Evolutionary conservation across 2,329 filamentous ascomycete species (phyloP), one percentile per base, ranked within the genome.

Genomic region (Ambrosiella cleistominuta): DNA sequence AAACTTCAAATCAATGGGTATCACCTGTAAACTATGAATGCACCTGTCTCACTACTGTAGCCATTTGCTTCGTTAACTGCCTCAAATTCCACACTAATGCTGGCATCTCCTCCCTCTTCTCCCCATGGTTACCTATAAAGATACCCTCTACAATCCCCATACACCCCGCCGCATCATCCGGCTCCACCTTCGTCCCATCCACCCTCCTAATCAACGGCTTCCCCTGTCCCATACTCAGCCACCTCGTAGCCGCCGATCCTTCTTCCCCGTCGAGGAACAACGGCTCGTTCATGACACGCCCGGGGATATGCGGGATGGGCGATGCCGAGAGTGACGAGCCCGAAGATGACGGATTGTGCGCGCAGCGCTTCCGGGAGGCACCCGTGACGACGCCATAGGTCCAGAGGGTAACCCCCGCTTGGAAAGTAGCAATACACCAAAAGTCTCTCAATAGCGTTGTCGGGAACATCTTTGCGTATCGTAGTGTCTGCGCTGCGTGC

Each of bases 321-420:
- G 27, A 27, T 27, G 27, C 27, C 27, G 27, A 27, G 27, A 27
- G 27, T 3, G 27, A 27, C 3, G 27, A 27, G 27, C 27, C 27
- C 27, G 27, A 27, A 27, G 27, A 27, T 3, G 27, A 27, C 3
- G 27, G 27, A 0, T 82, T 81, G 62, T 83, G 19, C 6, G 17
- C 12, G n/a, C 65, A 65, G 63, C 70, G 62, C 66, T 64, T 65
- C 7, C 55, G 50, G 4, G 54, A 61, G n/a, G 60, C 57, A 15
- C 50, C 68, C 17, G 70, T 73, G 5, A 82, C 72, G 0, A 86
- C 77, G 0, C 82, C 81, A 63, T 83, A 86, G 0, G 78, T 77
- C 85, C 85, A 88, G 45, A 88, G 70, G 0, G 80, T 78, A 3
- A 88, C 70, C 11, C 77, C 75, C 3, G 81, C 82, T 65, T 87